Base-by-base conservation (phyloP, 2,329 filamentous ascomycete species). In the Tetracladium maxilliforme region DNA sequence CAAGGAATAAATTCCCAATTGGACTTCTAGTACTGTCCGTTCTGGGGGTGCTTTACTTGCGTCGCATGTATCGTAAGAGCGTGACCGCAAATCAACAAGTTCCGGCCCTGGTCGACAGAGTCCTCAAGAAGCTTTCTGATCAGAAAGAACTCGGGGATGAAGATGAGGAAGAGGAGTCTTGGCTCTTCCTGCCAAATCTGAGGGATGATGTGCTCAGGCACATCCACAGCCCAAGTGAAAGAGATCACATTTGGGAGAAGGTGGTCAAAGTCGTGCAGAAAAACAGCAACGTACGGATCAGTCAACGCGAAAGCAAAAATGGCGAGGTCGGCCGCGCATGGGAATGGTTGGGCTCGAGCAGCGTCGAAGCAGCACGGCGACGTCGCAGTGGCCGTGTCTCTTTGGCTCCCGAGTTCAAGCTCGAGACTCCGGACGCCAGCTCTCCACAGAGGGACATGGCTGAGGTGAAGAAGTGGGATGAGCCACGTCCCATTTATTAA, bases 201-300 rank as follows among this genome's bases (percentile, higher is more conserved):
- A 66, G 90, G 31, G 90, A 98, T 43, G 87, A 95, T 43, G 76
- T 98, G 4, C 60, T 98, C 19, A 65, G 87, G 12, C 70, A 77
- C 15, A 74, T 92, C 32, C 82, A 94, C 47, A 76, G 69, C 4
- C 63, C 86, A 12, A 61, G 64, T 7, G 70, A 84, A 39, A 66
- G 90, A 19, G 78, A 90, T 43, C 68, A 70, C 28, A 59, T 98
- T 25, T 98, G 92, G 90, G 65, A 72, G 34, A 70, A 71, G 24
- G 90, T 98, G 12, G 68, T 72, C 37, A 69, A 62, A 25, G 77
- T 95, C 26, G 86, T 98, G 1, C 90, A 98, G 51, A 74, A 75
- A 49, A 98, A 98, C 48, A 79, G 81, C 31, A 98, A 98, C 43
- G 78, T 98, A 10, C 68, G 90, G 21, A 81, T 67, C 0, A 59